Evolutionary conservation across 441 rosid genomes (phyloP).

Genomic region (Eruca vesicaria): DNA sequence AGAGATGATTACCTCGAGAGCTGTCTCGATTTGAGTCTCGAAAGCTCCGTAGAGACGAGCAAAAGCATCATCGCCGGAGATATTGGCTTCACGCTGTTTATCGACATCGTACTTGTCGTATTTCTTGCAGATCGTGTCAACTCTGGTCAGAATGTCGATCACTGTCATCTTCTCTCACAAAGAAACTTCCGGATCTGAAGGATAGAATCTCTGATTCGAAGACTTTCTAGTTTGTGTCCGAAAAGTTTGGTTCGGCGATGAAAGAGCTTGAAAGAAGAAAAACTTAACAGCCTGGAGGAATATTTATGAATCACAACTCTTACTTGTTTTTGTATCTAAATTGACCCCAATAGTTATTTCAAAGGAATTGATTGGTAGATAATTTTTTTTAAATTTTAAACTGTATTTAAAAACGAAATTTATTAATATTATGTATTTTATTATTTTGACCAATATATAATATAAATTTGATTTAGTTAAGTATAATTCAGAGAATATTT

Average conservation of each 20-base stretch:
- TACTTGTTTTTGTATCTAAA: not conserved
- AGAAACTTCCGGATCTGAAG: slow-evolving; percentile 22
- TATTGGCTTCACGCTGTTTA: slow-evolving; percentile 71
- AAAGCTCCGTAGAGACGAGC: slow-evolving; percentile 74
- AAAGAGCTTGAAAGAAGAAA: not conserved
- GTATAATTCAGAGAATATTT: too few species aligned
- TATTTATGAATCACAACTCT: not conserved
- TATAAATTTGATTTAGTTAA: too few species aligned
- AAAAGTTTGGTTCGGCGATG: slow-evolving; percentile 13
- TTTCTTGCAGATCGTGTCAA: slow-evolving; percentile 92
- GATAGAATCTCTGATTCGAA: slow-evolving; percentile 14
- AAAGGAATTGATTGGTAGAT: too few species aligned
- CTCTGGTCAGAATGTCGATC: slow-evolving; percentile 88
- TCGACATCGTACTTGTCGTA: slow-evolving; percentile 93
- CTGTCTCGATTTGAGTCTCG: slow-evolving; percentile 71
- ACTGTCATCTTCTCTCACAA: slow-evolving; percentile 63
- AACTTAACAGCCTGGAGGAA: slow-evolving; percentile 19
- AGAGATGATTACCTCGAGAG: slow-evolving; percentile 60
- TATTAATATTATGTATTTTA: too few species aligned
- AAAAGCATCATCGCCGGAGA: slow-evolving; percentile 92
- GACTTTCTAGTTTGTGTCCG: not conserved
- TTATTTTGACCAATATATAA: too few species aligned
- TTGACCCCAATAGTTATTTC: not conserved
- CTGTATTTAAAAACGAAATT: too few species aligned
- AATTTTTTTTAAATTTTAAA: too few species aligned